Conservation (phyloP, 2,329 filamentous ascomycete genomes). For the Fusarium bulbicola region DNA sequence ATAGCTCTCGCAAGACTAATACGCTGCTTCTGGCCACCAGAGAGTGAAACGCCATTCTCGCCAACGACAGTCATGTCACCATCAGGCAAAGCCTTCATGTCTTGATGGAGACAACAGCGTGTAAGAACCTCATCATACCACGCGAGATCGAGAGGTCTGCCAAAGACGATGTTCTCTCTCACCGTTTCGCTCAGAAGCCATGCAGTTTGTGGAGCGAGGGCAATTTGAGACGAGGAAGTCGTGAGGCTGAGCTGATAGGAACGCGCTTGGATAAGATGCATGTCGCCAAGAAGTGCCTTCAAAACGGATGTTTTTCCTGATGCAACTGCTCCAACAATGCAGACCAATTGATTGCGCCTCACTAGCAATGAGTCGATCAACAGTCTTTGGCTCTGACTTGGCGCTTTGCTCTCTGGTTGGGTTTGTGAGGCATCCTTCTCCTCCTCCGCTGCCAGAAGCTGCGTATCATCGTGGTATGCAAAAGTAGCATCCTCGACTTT, state of each 20-base stretch:
- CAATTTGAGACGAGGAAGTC: constrained; percentile 5
- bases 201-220: constrained; percentile 9
- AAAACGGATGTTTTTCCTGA: constrained; percentile 19
- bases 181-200: constrained; percentile 24
- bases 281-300: constrained; percentile 7
- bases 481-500: constrained; percentile 1
- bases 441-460: neutral
- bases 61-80: constrained; percentile 26
- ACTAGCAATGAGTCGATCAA: neutral
- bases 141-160: neutral
- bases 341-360: constrained; percentile 1
- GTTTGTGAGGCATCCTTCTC: neutral
- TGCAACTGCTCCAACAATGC: constrained; percentile 12
- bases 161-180: constrained; percentile 18
- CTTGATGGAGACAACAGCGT: constrained; percentile 12
- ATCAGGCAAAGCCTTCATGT: constrained; percentile 8
- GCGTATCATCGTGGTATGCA: constrained; percentile 17
- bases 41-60: constrained; percentile 20
- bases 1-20: constrained; percentile 26
- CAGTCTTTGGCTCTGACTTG: neutral
- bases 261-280: constrained; percentile 11
- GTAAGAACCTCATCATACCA: constrained; percentile 24
- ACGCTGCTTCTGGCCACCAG: constrained; percentile 22
- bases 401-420: neutral
- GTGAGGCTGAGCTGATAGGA: neutral